phyloP scores from a whole-genome alignment of 2,329 filamentous ascomycete species.

The Hypomyces rosellus region DNA sequence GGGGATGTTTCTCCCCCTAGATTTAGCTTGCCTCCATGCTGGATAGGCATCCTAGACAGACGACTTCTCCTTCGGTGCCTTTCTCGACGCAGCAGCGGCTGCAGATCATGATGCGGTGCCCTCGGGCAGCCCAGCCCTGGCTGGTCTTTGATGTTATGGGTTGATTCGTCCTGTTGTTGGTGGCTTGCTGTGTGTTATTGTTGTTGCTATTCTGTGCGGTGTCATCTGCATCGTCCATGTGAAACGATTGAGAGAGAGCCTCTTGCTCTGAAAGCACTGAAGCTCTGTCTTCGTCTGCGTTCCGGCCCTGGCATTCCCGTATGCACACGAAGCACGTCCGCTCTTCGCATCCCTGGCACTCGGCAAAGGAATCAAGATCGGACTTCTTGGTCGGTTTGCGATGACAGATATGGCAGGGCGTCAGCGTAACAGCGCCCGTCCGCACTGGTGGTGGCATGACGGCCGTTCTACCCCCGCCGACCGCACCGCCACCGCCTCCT shows the following conservation, averaged over 20 bases:
- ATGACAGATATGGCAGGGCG: slow-evolving; percentile 62
- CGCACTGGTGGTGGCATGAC: background rate
- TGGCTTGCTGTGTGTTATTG: too few relatives aligned
- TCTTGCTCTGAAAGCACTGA: slow-evolving; percentile 27
- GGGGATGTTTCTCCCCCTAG: background rate
- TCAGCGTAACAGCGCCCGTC: slow-evolving; percentile 26
- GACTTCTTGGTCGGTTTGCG: slow-evolving; percentile 57
- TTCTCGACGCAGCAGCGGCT: slow-evolving; percentile 63
- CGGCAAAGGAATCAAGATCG: slow-evolving; percentile 59
- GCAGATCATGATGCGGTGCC: slow-evolving; percentile 52
- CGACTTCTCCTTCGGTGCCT: slow-evolving; percentile 57
- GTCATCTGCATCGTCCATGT: slow-evolving; percentile 44
- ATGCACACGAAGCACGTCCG: slow-evolving; percentile 66
- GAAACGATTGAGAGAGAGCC: slow-evolving; percentile 38
- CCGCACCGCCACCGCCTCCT: background rate
- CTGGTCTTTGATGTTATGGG: background rate
- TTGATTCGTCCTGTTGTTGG: background rate
- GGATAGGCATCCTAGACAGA: slow-evolving; percentile 53
- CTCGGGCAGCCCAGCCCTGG: slow-evolving; percentile 33
- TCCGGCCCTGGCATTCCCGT: slow-evolving; percentile 52
- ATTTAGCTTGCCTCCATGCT: too few relatives aligned
- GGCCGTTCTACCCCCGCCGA: slow-evolving; percentile 3
- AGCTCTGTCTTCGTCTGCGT: slow-evolving; percentile 14
- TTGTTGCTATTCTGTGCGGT: background rate
- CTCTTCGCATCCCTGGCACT: slow-evolving; percentile 55